These are phyloP conservation scores for Rhizopus sp. DNA, from an alignment of 371 early-diverging fungal genomes.

Conservation along the genomic window DNA sequence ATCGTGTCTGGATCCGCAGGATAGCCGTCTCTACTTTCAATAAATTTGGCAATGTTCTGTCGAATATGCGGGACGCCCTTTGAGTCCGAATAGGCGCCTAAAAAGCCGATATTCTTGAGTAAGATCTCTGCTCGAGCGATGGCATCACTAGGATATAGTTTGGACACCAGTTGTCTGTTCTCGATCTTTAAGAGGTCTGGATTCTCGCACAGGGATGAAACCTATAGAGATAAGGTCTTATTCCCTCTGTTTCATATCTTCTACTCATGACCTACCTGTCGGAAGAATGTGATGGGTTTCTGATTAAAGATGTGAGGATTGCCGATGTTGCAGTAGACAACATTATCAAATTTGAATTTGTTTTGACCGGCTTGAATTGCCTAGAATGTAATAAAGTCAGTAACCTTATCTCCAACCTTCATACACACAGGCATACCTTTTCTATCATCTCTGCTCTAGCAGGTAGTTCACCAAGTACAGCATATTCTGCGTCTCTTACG, in stretches of 20 bases:
- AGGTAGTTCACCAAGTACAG: slow-evolving; percentile 6
- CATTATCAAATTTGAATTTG: slow-evolving; percentile 53
- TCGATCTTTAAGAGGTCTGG: slow-evolving; percentile 73
- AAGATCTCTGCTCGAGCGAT: slow-evolving; percentile 79
- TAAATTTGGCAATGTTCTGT: slow-evolving; percentile 84
- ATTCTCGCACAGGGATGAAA: slow-evolving; percentile 84
- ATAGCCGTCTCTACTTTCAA: slow-evolving; percentile 74
- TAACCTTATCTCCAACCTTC: too few relatives aligned
- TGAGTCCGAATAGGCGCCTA: slow-evolving; percentile 95
- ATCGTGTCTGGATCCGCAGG: slow-evolving; percentile 78
- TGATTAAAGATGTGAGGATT: slow-evolving; percentile 94
- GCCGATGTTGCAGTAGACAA: slow-evolving; percentile 92
- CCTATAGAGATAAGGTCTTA: slow-evolving; percentile 40
- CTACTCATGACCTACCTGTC: slow-evolving; percentile 65
- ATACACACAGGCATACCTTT: not conserved
- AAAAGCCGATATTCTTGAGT: slow-evolving; percentile 66
- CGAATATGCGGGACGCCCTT: slow-evolving; percentile 88
- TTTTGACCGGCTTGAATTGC: not conserved
- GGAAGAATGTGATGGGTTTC: slow-evolving; percentile 91
- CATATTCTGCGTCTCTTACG: slow-evolving; percentile 5
- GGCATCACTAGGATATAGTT: slow-evolving; percentile 80
- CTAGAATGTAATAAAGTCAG: not conserved
- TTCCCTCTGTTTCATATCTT: not conserved
- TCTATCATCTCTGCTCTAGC: not conserved
- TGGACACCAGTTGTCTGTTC: slow-evolving; percentile 47